Percentiles rank a stretch among this genome's conserved stretches.
Conservation (phyloP, 306 rosid species). For the Acacia crassicarpa region DNA sequence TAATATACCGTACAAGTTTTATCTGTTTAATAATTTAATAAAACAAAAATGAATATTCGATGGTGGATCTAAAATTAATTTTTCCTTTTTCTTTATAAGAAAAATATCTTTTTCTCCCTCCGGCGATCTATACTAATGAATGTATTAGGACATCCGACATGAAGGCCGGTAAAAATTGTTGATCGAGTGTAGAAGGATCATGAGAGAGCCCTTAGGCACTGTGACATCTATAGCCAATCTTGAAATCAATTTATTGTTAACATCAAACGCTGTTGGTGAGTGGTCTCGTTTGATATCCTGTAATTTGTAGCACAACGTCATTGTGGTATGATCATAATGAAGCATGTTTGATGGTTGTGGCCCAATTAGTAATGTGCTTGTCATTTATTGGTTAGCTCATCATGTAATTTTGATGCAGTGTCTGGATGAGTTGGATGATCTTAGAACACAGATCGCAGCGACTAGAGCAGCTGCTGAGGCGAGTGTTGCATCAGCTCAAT, state of each 20-base stretch:
- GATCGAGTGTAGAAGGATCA: background rate
- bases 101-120: background rate
- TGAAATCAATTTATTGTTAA: background rate
- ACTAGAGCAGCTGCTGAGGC: slow-evolving; percentile 81
- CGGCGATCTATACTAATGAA: background rate
- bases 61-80: background rate
- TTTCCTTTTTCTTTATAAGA: background rate
- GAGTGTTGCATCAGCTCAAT: slow-evolving; percentile 82
- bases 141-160: background rate
- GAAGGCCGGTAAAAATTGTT: slow-evolving; percentile 15
- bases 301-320: background rate
- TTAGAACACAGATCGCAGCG: slow-evolving; percentile 62
- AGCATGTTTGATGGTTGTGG: background rate
- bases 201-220: background rate
- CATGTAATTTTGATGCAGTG: slow-evolving; percentile 50
- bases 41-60: slow-evolving; percentile 8
- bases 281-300: background rate
- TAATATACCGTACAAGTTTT: background rate
- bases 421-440: slow-evolving; percentile 72
- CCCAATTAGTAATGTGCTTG: background rate
- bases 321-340: background rate
- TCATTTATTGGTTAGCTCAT: slow-evolving; percentile 21
- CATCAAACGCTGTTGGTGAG: slow-evolving; percentile 3
- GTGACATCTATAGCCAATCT: background rate
- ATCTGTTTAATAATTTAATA: background rate